Evolutionary conservation across 139 green algal species (phyloP).

Genomic region (Tetraselmis striata): DNA sequence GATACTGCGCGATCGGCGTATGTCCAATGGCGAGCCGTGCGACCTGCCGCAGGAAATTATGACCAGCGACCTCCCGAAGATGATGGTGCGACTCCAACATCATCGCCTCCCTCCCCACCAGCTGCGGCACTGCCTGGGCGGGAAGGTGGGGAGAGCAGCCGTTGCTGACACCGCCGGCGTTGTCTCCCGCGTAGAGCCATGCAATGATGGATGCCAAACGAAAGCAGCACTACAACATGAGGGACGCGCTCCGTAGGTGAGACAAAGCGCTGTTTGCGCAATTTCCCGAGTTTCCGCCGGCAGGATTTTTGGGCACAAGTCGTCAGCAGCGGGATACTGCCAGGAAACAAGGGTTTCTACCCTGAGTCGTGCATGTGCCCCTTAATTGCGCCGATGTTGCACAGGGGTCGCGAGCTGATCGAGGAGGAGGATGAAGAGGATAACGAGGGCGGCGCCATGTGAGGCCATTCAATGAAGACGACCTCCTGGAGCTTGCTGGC

Average conservation of each 20-base stretch:
- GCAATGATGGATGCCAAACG: not conserved
- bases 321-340: too few species aligned
- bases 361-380: too few species aligned
- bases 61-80: not conserved
- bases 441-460: not conserved
- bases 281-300: not conserved
- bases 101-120: too few species aligned
- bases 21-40: not conserved
- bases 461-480: too few species aligned
- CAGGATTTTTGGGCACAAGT: not conserved
- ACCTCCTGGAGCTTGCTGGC: too few species aligned
- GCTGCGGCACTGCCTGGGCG: not conserved
- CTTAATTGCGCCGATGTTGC: too few species aligned
- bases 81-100: not conserved
- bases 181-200: not conserved
- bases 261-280: not conserved
- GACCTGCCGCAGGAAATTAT: not conserved
- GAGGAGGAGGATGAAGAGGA: not conserved
- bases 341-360: too few species aligned
- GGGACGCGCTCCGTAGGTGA: not conserved
- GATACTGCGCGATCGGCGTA: not conserved
- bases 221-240: not conserved
- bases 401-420: not conserved
- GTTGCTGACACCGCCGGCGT: not conserved
- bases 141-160: not conserved